phyloP scores from a whole-genome alignment of 371 early-diverging fungal genomes.

The Entomophthora muscae region DNA sequence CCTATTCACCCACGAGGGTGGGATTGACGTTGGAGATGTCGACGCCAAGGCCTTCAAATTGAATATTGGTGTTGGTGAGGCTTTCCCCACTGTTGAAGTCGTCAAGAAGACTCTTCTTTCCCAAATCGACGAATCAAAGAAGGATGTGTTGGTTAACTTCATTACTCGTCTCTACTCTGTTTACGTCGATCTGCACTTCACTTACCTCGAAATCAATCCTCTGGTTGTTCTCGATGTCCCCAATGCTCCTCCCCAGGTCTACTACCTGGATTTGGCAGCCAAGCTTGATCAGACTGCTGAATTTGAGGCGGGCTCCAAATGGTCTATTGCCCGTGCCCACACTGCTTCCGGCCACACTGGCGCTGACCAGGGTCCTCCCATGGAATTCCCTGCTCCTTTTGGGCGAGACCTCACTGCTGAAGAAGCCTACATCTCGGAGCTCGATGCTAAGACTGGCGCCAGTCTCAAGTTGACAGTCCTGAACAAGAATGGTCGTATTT shows the following conservation, averaged over 20 bases:
- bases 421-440: slow-evolving; percentile 91
- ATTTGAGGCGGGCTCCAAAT: slow-evolving; percentile 84
- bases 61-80: slow-evolving; percentile 44
- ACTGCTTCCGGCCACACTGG: slow-evolving; percentile 19
- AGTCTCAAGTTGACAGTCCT: slow-evolving; percentile 91
- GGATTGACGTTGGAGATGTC: slow-evolving; percentile 96
- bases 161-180: slow-evolving; percentile 81
- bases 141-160: slow-evolving; percentile 73
- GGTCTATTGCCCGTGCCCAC: slow-evolving; percentile 55
- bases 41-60: slow-evolving; percentile 85
- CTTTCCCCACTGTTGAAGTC: slow-evolving; percentile 38
- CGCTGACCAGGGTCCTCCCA: slow-evolving; percentile 61
- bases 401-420: slow-evolving; percentile 90
- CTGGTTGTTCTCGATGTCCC: slow-evolving; percentile 66
- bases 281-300: slow-evolving; percentile 97
- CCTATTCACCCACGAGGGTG: slow-evolving; percentile 93
- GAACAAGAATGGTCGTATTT: slow-evolving; percentile 85
- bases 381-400: slow-evolving; percentile 96
- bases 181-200: slow-evolving; percentile 89
- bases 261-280: slow-evolving; percentile 90
- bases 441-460: slow-evolving; percentile 96
- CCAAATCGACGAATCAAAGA: slow-evolving; percentile 51
- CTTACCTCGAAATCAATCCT: slow-evolving; percentile 97
- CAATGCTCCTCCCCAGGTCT: slow-evolving; percentile 47
- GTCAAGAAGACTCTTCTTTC: slow-evolving; percentile 47